Evolutionary conservation across 2,329 filamentous ascomycete species (phyloP).

Genomic region (Xenosphaeropsis pyriputrescens): DNA sequence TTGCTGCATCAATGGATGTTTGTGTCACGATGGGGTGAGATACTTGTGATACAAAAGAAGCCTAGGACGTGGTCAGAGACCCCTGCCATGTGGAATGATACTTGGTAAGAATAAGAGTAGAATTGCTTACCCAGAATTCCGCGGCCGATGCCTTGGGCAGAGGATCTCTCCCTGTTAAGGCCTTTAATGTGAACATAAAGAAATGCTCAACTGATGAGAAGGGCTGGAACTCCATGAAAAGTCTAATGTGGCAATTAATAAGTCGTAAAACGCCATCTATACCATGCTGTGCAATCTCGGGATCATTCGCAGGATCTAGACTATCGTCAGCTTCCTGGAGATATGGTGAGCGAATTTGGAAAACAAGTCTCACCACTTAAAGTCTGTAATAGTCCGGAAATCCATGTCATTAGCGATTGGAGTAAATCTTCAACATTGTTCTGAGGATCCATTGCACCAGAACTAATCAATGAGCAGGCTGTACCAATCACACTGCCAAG

Average conservation of each 20-base stretch:
- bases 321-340: constrained; percentile 3
- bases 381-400: constrained; percentile 43
- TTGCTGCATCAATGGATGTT: constrained; percentile 29
- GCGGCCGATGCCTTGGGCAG: constrained; percentile 61
- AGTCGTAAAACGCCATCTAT: constrained; percentile 59
- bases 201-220: constrained; percentile 45
- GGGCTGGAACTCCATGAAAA: constrained; percentile 43
- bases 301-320: constrained; percentile 43
- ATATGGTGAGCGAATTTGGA: neutral
- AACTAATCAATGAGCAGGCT: constrained; percentile 55
- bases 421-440: constrained; percentile 31
- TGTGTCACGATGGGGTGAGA: constrained; percentile 25
- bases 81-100: neutral
- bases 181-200: constrained; percentile 57
- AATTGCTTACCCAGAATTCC: constrained; percentile 54
- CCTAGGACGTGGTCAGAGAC: constrained; percentile 21
- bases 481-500: constrained; percentile 57
- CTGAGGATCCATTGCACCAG: constrained; percentile 30
- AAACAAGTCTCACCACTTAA: constrained; percentile 34
- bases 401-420: constrained; percentile 41
- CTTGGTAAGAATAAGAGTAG: neutral
- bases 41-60: constrained; percentile 28
- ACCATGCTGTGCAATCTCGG: constrained; percentile 57
- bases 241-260: constrained; percentile 41
- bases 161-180: constrained; percentile 56